Base-by-base conservation (phyloP, 805 yeast genomes). In the Yarrowia sp. region DNA sequence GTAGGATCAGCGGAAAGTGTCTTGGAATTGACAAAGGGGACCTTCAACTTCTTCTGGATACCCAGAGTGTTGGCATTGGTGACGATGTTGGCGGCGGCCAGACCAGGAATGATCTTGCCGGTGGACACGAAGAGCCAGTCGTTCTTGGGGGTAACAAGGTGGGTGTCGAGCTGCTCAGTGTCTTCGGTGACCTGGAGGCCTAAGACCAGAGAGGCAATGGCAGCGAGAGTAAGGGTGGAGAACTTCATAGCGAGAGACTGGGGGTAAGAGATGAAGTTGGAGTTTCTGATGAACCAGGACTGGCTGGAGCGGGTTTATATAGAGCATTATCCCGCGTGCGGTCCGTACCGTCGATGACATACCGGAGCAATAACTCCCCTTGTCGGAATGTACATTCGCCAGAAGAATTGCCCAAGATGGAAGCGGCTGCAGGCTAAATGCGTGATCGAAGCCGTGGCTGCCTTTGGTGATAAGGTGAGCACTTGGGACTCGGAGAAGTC, bases 241-340 rank as follows among this genome's bases (percentile, higher is more conserved):
- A 39, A 39, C 44, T 39, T 39, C 44, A 39, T 39, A 39, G 22
- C 29, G 44, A 39, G 19, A 22, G 44, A 39, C 44, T 39, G 29
- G 21, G 29, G 44, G 21, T 27, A 18, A 29, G 12, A 14, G 44
- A 21, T 9, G 44, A 14, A 39, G 18, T 3, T 22, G n/a, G 4
- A 8, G 29, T 22, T 13, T 39, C 44, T 39, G 18, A 22, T 2
- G 19, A 14, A 2, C 18, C 14, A 13, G 4, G 7, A 22, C 3
- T 27, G 29, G 5, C 13, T 1, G 2, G 18, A 1, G 9, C 14
- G 44, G 14, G 29, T 22, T 39, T 39, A 39, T 39, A 39, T 39
- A 39, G 44, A 22, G n/a, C n/a, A n/a, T n/a, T n/a, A n/a, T n/a
- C n/a, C n/a, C n/a, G n/a, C n/a, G n/a, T n/a, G n/a, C n/a, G n/a